A percentile compares a stretch with the other conserved stretches of the same genome.
Conservation (phyloP, 768 basidiomycete species). For the Hysterangium stoloniferum region DNA sequence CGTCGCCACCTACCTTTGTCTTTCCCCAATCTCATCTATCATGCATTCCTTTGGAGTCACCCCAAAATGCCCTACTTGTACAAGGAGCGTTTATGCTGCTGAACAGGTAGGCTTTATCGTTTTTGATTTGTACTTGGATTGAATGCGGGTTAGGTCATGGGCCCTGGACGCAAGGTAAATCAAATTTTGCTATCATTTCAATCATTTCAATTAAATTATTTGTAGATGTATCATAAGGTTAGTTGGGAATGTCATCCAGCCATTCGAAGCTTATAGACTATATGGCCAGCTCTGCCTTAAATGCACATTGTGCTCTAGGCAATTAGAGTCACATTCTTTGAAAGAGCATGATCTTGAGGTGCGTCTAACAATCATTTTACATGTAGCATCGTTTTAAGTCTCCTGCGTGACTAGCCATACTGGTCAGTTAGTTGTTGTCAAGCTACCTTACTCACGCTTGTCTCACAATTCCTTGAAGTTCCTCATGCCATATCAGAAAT, state of each 20-base stretch:
- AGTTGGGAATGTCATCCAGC: neutral
- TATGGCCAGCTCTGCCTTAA: constrained; percentile 62
- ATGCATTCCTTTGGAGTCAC: constrained; percentile 74
- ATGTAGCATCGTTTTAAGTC: constrained; percentile 3
- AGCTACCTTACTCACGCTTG: neutral
- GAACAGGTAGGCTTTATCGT: constrained; percentile 54
- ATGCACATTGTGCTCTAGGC: constrained; percentile 68
- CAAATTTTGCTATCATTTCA: neutral
- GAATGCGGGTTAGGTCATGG: constrained; percentile 51
- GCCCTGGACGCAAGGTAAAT: constrained; percentile 80
- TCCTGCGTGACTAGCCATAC: constrained; percentile 29
- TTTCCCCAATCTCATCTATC: constrained; percentile 4
- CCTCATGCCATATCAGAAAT: constrained; percentile 70
- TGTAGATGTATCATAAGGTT: constrained; percentile 81
- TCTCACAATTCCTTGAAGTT: constrained; percentile 37
- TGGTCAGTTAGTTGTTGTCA: constrained; percentile 25
- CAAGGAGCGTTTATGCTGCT: constrained; percentile 75
- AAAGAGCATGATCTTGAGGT: constrained; percentile 83
- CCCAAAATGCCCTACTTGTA: constrained; percentile 66
- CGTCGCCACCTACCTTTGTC: too few species aligned
- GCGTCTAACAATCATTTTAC: constrained; percentile 19
- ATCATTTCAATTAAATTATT: constrained; percentile 9
- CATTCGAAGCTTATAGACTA: constrained; percentile 9
- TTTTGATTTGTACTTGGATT: neutral
- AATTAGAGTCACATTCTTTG: constrained; percentile 68